Percentiles rank a stretch among this genome's conserved stretches.
Conservation (phyloP, 352 stramenopile species). For the Phytopythium aichiense region DNA sequence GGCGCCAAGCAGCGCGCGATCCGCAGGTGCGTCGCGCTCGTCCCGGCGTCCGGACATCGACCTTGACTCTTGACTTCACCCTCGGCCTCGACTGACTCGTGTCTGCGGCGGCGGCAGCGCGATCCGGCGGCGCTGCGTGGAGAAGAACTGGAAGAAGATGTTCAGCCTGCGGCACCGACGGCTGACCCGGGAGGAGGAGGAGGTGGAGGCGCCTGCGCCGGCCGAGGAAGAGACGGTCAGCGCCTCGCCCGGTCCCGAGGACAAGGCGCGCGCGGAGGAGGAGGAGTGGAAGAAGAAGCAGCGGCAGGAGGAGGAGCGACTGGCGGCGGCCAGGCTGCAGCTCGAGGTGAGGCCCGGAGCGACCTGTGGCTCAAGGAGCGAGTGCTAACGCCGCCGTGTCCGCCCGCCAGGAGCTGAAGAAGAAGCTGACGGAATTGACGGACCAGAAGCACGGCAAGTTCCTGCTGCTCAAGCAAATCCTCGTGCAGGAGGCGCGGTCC, state of each 20-base stretch:
- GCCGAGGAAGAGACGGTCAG: neutral
- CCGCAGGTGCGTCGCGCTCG: slow-evolving; percentile 24
- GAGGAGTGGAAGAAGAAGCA: slow-evolving; percentile 9
- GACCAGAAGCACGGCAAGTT: slow-evolving; percentile 77
- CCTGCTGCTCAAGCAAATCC: slow-evolving; percentile 63
- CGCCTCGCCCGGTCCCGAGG: neutral
- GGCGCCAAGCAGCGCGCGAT: slow-evolving; percentile 47
- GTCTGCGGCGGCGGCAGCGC: slow-evolving; percentile 20
- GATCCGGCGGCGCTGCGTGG: slow-evolving; percentile 59
- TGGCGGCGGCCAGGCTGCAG: slow-evolving; percentile 23
- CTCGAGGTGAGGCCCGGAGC: slow-evolving; percentile 15
- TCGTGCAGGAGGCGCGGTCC: slow-evolving; percentile 57
- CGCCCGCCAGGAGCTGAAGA: slow-evolving; percentile 34
- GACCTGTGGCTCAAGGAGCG: neutral
- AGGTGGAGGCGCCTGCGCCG: neutral
- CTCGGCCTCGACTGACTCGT: neutral
- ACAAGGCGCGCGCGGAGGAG: slow-evolving; percentile 13
- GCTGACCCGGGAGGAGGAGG: slow-evolving; percentile 15
- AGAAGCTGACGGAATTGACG: slow-evolving; percentile 40
- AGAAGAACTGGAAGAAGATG: slow-evolving; percentile 84
- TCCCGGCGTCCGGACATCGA: neutral
- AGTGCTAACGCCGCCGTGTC: neutral
- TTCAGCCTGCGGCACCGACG: slow-evolving; percentile 44
- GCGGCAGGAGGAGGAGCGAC: slow-evolving; percentile 8
- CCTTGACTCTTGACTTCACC: no score